Percentiles rank a stretch among this genome's conserved stretches.
phyloP scores from a whole-genome alignment of 2,329 filamentous ascomycete genomes.

The Claviceps fusiformis region DNA sequence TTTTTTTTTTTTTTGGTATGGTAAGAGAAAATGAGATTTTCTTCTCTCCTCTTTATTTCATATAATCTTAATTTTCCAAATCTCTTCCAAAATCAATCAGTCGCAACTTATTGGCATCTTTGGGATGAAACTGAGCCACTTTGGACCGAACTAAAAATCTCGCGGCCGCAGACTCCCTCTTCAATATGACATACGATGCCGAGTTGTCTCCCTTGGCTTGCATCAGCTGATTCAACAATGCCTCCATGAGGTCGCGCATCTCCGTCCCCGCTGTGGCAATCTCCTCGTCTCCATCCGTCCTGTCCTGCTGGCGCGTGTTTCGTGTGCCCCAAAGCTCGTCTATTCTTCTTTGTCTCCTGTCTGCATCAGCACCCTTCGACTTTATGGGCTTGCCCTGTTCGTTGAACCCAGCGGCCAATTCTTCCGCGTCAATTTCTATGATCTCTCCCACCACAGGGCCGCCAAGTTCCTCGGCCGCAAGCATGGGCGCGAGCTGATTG shows the following conservation, averaged over 20 bases:
- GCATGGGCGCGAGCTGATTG: constrained; percentile 54
- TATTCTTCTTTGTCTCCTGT: constrained; percentile 45
- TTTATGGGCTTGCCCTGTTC: constrained; percentile 43
- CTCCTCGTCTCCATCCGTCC: constrained; percentile 26
- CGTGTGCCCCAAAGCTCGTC: constrained; percentile 47
- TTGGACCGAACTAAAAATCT: constrained; percentile 52
- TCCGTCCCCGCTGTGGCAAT: constrained; percentile 38
- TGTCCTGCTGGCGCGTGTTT: constrained; percentile 8
- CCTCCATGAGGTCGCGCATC: constrained; percentile 46
- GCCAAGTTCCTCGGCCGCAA: constrained; percentile 72
- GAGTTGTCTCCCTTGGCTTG: constrained; percentile 40
- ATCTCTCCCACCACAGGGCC: constrained; percentile 70
- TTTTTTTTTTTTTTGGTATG: no score
- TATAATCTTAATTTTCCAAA: constrained; percentile 36
- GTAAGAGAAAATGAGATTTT: no score
- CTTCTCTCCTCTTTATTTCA: no score
- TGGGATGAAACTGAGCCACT: constrained; percentile 52
- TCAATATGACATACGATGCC: constrained; percentile 43
- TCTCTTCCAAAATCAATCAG: constrained; percentile 53
- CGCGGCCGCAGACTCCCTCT: constrained; percentile 46
- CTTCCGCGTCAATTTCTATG: constrained; percentile 48
- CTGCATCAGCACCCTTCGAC: constrained; percentile 25
- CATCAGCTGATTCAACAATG: constrained; percentile 44
- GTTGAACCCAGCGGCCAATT: constrained; percentile 46
- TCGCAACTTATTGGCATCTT: constrained; percentile 44